Percentiles rank a stretch among this genome's conserved stretches.
These are phyloP conservation scores for Keithomyces neogunnii DNA, from an alignment of 2,329 filamentous ascomycete genomes.

Conservation along the genomic window DNA sequence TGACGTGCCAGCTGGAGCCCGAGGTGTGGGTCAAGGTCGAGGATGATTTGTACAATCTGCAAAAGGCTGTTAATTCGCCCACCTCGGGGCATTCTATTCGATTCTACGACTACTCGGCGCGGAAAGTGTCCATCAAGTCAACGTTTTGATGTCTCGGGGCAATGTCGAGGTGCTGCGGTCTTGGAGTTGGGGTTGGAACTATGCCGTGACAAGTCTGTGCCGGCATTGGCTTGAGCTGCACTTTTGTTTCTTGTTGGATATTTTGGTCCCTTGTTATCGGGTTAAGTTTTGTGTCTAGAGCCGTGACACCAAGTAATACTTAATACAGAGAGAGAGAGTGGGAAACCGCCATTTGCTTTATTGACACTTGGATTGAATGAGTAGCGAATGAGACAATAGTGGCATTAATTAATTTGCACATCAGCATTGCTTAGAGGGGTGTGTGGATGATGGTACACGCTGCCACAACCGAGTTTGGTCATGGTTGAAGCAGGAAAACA, in stretches of 20 bases:
- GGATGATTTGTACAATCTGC: slow-evolving; percentile 8
- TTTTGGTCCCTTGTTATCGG: too few relatives aligned
- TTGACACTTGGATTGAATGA: too few relatives aligned
- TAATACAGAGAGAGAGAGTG: too few relatives aligned
- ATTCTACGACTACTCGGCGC: neutral
- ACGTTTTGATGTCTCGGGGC: neutral
- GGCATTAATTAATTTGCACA: neutral
- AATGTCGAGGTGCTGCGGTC: neutral
- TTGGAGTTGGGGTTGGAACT: neutral
- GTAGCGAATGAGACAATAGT: neutral
- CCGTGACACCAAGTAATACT: too few relatives aligned
- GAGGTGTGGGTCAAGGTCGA: slow-evolving; percentile 7
- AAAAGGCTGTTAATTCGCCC: slow-evolving; percentile 7
- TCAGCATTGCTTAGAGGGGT: too few relatives aligned
- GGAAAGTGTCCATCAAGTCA: neutral
- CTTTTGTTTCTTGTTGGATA: too few relatives aligned
- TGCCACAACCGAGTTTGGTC: too few relatives aligned
- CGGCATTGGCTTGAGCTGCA: neutral
- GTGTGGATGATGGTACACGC: too few relatives aligned
- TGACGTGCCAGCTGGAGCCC: slow-evolving; percentile 8
- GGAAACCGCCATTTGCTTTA: too few relatives aligned
- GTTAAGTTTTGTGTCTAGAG: too few relatives aligned
- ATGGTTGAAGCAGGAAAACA: too few relatives aligned
- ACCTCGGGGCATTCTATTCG: slow-evolving; percentile 4
- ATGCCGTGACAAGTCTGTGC: neutral